Percentiles rank a stretch among this genome's conserved stretches.
Conservation (phyloP, 768 basidiomycete species). For the Mycena chlorophos region DNA sequence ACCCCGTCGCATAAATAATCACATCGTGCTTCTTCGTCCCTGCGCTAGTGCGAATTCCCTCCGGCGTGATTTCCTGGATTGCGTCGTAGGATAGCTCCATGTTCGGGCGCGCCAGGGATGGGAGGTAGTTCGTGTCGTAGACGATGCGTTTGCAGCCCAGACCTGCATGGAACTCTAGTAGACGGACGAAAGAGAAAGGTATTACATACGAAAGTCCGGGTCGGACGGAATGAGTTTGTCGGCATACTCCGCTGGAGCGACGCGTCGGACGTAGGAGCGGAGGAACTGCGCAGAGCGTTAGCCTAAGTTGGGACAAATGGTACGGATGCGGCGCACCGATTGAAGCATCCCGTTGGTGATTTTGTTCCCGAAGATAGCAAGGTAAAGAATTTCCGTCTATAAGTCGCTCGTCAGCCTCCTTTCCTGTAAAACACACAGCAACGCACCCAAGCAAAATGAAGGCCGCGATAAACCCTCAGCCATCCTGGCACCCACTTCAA, state of each 20-base stretch:
- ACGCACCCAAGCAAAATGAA: constrained; percentile 10
- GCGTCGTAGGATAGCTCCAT: constrained; percentile 50
- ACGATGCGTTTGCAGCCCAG: constrained; percentile 67
- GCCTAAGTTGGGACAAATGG: too few species aligned
- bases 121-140: constrained; percentile 58
- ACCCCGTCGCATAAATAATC: constrained; percentile 42
- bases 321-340: constrained; percentile 16
- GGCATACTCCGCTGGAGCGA: constrained; percentile 47
- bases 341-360: constrained; percentile 1
- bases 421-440: constrained; percentile 10
- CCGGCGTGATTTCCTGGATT: constrained; percentile 49
- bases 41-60: constrained; percentile 47
- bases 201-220: constrained; percentile 24
- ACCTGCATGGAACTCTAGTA: constrained; percentile 30
- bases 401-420: too few species aligned
- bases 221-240: constrained; percentile 50
- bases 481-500: too few species aligned
- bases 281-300: constrained; percentile 4
- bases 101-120: constrained; percentile 53
- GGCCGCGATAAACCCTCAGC: constrained; percentile 20
- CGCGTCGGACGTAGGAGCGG: constrained; percentile 35
- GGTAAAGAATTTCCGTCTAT: constrained; percentile 13
- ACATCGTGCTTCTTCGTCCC: constrained; percentile 39
- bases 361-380: constrained; percentile 7
- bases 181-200: too few species aligned